Evolutionary conservation across 805 yeast genomes (phyloP), one percentile per base, ranked within the genome.

Genomic region (Blastobotrys mokoenaii): DNA sequence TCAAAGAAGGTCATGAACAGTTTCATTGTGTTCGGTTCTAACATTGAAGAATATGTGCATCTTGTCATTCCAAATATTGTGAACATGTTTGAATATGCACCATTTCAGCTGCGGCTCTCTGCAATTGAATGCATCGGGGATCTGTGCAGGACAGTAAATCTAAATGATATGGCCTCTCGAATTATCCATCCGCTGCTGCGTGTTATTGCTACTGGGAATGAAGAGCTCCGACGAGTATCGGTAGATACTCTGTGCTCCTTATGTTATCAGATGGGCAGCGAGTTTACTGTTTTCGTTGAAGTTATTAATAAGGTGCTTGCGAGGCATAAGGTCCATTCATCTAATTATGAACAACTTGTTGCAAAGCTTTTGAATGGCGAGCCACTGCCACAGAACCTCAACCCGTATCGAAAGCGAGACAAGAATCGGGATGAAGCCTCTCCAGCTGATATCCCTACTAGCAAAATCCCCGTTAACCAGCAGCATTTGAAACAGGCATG

Each of bases 161-260:
- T 93, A 45, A 79, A 79, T 46, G 97, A 90, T 53, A 82, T 88
- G 86, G 82, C 96, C 0, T 84, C 96, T 1, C 71, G 96, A 51
- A 84, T 93, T 42, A 77, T 93, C 22, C 97, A 90, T 54, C 90
- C 97, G 0, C 63, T 93, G 10, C 65, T 89, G 6, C 67, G 97
- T 46, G 81, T 87, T 0, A 64, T 93, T 32, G 64, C 65, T 8
- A 53, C 66, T 7, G 54, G 54, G 11, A 70, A 70, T 47, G 83
- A 77, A 7, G 95, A 84, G 22, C 63, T 88, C 16, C 73, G 76
- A 30, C 69, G 67, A 10, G 76, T 82, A 0, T 73, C 87, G 0
- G 76, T 89, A 73, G 87, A 84, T 49, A 84, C 97, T 0, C 64
- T 93, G 40, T 64, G 69, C 43, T 80, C 95, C 52, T 71, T 85